Evolutionary conservation across 169 alveolate species (phyloP), one percentile per base, ranked within the genome.

Genomic region (Cryptosporidium bovis): DNA sequence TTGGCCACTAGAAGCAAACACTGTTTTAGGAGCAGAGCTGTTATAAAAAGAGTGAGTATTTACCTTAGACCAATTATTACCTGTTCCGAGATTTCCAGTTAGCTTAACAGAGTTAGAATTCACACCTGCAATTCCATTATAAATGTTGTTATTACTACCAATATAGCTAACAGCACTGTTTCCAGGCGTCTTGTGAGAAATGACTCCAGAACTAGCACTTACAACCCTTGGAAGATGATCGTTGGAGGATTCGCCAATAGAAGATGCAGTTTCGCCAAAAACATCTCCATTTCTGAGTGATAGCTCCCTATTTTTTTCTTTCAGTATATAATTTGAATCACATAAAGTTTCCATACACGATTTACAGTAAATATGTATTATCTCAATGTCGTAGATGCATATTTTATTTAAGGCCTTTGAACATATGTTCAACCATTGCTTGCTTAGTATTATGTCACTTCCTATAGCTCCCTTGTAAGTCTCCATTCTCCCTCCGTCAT

Each of bases 401-500:
- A 77, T 62, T 56, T 77, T 77, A 31, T 77, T 77, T 20, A 77
- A 77, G 24, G 71, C 65, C 48, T 77, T 77, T 7, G 64, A 13
- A 62, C 87, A 77, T 16, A 62, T 60, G 40, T 40, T 60, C n/a
- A 56, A 62, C 87, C 87, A 77, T 48, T 77, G 87, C 48, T 48
- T 56, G n/a, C 46, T 56, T 4, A 29, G 18, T 12, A 77, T 10
- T 15, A 71, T 40, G 10, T 77, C 87, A 13, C 34, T 36, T 10
- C 24, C 20, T 3, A 44, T 55, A 36, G 15, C 20, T 33, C 20
- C 31, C 1, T 53, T 12, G 48, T 3, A 6, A 8, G 48, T 1
- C 1, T 40, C 48, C 48, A 8, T 40, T 8, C 48, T 40, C 10
- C 13, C 48, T 8, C 13, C 48, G 48, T 40, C 48, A 40, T 8